Conservation (phyloP, 1,284 basidiomycete species). For the Rhizopogon hawkerae region DNA sequence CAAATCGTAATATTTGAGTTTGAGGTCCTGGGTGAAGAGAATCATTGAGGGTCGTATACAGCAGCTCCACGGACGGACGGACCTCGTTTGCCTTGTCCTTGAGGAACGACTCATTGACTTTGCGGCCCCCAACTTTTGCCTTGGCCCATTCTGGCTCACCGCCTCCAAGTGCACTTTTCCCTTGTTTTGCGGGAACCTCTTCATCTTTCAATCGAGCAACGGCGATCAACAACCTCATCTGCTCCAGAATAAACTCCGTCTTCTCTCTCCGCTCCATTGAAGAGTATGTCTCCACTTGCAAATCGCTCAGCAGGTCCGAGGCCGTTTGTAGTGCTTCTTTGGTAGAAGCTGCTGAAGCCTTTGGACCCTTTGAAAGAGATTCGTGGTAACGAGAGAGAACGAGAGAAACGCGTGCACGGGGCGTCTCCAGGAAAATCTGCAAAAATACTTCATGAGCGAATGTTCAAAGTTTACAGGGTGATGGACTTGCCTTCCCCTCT, state of each 20-base stretch:
- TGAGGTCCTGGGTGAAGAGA: slow-evolving; percentile 67
- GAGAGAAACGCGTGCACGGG: slow-evolving; percentile 88
- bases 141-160: slow-evolving; percentile 87
- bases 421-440: slow-evolving; percentile 96
- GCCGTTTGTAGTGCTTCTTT: slow-evolving; percentile 72
- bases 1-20: slow-evolving; percentile 91
- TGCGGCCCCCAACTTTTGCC: slow-evolving; percentile 84
- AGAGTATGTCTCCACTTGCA: slow-evolving; percentile 98
- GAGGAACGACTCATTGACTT: slow-evolving; percentile 92
- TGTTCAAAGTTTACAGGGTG: slow-evolving; percentile 1
- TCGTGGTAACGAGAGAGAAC: slow-evolving; percentile 81
- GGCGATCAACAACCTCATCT: slow-evolving; percentile 83
- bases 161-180: slow-evolving; percentile 52
- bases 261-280: slow-evolving; percentile 98
- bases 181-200: slow-evolving; percentile 40
- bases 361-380: slow-evolving; percentile 39
- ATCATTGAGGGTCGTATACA: slow-evolving; percentile 2
- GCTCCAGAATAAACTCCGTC: slow-evolving; percentile 96
- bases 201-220: slow-evolving; percentile 67
- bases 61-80: slow-evolving; percentile 17
- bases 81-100: slow-evolving; percentile 86
- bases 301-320: slow-evolving; percentile 86
- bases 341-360: slow-evolving; percentile 35
- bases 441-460: background rate
- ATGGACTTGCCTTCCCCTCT: slow-evolving; percentile 76